phyloP scores from a whole-genome alignment of 2,329 filamentous ascomycete species.

The Madurella mycetomatis region DNA sequence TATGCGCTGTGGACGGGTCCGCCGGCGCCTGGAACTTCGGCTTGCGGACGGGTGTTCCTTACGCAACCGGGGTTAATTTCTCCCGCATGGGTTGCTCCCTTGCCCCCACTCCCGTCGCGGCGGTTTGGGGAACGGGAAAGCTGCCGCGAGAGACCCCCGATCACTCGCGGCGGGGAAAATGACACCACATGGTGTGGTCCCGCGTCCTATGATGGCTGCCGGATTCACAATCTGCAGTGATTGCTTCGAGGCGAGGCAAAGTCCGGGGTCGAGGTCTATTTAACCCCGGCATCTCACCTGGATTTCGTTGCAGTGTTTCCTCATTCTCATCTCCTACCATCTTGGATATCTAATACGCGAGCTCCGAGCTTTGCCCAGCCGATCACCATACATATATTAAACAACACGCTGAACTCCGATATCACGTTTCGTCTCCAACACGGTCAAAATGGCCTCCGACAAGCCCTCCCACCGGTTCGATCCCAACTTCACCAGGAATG shows the following conservation, averaged over 20 bases:
- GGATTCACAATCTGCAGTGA: slow-evolving; percentile 15
- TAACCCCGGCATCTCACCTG: slow-evolving; percentile 12
- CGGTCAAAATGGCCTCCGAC: slow-evolving; percentile 26
- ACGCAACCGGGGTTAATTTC: slow-evolving; percentile 28
- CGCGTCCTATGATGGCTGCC: slow-evolving; percentile 23
- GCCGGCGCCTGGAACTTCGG: not conserved
- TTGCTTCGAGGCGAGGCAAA: slow-evolving; percentile 2
- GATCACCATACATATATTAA: not conserved
- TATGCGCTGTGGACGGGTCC: not conserved
- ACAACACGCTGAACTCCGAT: not conserved
- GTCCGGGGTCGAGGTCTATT: slow-evolving; percentile 16
- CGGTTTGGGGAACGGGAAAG: slow-evolving; percentile 20
- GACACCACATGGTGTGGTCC: slow-evolving; percentile 18
- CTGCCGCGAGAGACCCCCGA: slow-evolving; percentile 26
- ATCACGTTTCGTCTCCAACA: not conserved
- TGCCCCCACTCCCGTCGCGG: slow-evolving; percentile 25
- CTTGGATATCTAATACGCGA: no score
- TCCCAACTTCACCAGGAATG: slow-evolving; percentile 69
- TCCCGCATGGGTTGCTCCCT: slow-evolving; percentile 23
- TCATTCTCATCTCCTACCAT: not conserved
- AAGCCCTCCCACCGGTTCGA: slow-evolving; percentile 52
- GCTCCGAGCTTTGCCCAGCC: no score
- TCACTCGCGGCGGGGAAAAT: slow-evolving; percentile 26
- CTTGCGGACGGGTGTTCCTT: not conserved
- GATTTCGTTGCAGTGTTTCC: not conserved